Conservation (phyloP, 2,329 filamentous ascomycete species). For the Fusarium clavum region DNA sequence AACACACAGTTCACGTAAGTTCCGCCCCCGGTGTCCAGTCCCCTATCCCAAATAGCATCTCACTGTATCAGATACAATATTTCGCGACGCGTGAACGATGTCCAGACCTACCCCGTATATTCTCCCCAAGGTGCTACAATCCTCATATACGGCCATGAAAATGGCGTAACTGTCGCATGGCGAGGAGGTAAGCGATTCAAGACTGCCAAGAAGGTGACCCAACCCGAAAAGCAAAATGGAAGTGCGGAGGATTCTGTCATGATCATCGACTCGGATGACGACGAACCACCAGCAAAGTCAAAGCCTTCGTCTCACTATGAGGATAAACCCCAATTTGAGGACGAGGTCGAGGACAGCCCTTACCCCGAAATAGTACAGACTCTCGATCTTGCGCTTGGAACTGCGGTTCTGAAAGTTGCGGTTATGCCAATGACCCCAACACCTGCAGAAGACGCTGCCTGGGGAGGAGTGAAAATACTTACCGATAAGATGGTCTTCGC, state of each 20-base stretch:
- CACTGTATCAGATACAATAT: conserved; percentile 66
- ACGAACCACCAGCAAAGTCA: conserved; percentile 56
- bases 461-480: conserved; percentile 61
- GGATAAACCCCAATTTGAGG: conserved; percentile 70
- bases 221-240: conserved; percentile 64
- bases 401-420: conserved; percentile 66
- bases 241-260: conserved; percentile 65
- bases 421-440: conserved; percentile 65
- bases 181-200: conserved; percentile 72
- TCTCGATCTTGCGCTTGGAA: conserved; percentile 70
- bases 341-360: conserved; percentile 60
- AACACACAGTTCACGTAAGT: conserved; percentile 63
- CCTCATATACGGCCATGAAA: conserved; percentile 72
- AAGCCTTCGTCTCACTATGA: conserved; percentile 52
- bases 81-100: conserved; percentile 67
- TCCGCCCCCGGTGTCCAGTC: neutral
- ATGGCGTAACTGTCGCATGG: conserved; percentile 71
- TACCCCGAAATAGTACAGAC: conserved; percentile 69
- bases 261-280: conserved; percentile 73
- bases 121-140: conserved; percentile 73
- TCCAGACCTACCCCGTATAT: conserved; percentile 70
- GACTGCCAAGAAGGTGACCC: conserved; percentile 51
- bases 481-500: conserved; percentile 71
- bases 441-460: conserved; percentile 60
- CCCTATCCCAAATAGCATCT: neutral